Evolutionary conservation across 306 rosid genomes (phyloP).

Genomic region (Morella rubra): DNA sequence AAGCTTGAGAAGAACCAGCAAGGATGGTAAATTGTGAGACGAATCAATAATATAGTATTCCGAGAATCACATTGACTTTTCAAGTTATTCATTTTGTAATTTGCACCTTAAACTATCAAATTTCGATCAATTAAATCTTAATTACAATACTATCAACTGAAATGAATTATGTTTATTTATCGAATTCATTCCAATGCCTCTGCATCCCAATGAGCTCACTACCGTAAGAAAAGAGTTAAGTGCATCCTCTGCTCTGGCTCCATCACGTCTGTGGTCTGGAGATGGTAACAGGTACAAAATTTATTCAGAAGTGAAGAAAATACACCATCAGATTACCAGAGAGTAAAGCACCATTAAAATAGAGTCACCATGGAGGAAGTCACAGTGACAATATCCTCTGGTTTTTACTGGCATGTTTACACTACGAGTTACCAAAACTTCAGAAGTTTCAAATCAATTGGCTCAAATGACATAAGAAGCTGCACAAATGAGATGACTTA

Average conservation of each 20-base stretch:
- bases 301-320: conserved; percentile 1
- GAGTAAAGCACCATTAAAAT: neutral
- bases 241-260: conserved; percentile 93
- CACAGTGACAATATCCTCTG: too few species aligned
- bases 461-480: neutral
- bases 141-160: too few species aligned
- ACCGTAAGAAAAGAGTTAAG: conserved; percentile 85
- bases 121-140: too few species aligned
- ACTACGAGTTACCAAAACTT: neutral
- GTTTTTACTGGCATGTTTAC: neutral
- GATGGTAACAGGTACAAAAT: conserved; percentile 15
- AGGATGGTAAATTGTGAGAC: neutral
- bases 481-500: neutral
- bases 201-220: conserved; percentile 98
- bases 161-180: too few species aligned
- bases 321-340: conserved; percentile 16
- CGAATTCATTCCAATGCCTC: conserved; percentile 78
- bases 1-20: neutral
- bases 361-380: too few species aligned
- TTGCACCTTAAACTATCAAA: too few species aligned
- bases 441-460: neutral
- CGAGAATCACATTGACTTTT: too few species aligned
- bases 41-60: neutral
- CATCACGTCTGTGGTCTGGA: conserved; percentile 87
- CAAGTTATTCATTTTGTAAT: too few species aligned